A percentile compares a stretch with the other conserved stretches of the same genome.
Evolutionary conservation across 2,329 filamentous ascomycete genomes (phyloP).

Genomic region (Pseudogymnoascus sp.): DNA sequence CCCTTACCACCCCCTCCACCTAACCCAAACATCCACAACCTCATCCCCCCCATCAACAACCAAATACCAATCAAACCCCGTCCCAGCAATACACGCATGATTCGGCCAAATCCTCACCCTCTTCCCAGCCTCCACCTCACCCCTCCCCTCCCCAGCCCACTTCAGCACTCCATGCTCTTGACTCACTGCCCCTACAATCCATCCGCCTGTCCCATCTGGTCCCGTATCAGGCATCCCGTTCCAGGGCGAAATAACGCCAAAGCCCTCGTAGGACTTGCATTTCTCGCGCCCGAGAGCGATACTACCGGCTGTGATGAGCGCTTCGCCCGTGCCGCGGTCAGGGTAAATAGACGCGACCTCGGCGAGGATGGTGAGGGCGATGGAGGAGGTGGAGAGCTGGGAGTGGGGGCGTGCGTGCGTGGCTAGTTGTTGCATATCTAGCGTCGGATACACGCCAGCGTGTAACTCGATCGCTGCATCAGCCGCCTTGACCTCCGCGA

Average conservation of each 20-base stretch:
- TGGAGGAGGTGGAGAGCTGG: conserved; percentile 32
- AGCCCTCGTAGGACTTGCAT: conserved; percentile 62
- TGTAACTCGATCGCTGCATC: conserved; percentile 57
- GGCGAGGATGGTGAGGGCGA: conserved; percentile 57
- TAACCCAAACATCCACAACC: conserved; percentile 67
- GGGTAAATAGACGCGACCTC: conserved; percentile 65
- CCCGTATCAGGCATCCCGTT: too few species aligned
- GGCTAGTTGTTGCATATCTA: conserved; percentile 73
- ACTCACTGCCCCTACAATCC: conserved; percentile 63
- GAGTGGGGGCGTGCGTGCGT: conserved; percentile 50
- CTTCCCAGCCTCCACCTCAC: conserved; percentile 53
- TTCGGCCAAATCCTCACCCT: conserved; percentile 69
- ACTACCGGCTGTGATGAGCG: conserved; percentile 58
- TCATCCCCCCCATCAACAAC: conserved; percentile 59
- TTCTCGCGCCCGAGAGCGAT: conserved; percentile 66
- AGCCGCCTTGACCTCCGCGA: conserved; percentile 32
- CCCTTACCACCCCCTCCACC: conserved; percentile 60
- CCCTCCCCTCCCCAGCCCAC: conserved; percentile 44
- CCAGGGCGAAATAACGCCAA: conserved; percentile 62
- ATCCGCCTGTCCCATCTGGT: conserved; percentile 42
- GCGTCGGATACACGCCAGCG: conserved; percentile 65
- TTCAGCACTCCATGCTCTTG: conserved; percentile 71
- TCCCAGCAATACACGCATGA: conserved; percentile 70
- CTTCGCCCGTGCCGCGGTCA: conserved; percentile 52
- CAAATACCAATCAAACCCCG: conserved; percentile 64